Evolutionary conservation across 2,329 filamentous ascomycete species (phyloP).

Genomic region (Xylaria sp.): DNA sequence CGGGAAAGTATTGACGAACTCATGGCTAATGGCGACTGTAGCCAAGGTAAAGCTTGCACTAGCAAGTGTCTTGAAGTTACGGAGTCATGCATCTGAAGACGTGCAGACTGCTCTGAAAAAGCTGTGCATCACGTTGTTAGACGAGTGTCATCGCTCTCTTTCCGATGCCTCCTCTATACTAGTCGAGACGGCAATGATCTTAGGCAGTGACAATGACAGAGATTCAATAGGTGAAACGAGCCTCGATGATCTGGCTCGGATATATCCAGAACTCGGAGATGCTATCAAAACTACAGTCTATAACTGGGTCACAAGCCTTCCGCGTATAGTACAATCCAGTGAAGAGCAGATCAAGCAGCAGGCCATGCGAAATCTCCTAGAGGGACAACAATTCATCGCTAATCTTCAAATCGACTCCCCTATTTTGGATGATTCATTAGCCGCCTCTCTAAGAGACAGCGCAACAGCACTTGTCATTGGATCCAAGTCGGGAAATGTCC

Average conservation of each 20-base stretch:
- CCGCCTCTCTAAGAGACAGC: conserved; percentile 78
- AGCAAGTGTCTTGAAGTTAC: conserved; percentile 78
- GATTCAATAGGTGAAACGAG: conserved; percentile 56
- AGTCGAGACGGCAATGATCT: conserved; percentile 81
- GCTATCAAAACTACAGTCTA: conserved; percentile 77
- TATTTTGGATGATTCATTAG: conserved; percentile 73
- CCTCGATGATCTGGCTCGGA: conserved; percentile 69
- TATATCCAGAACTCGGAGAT: conserved; percentile 70
- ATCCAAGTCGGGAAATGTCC: conserved; percentile 47
- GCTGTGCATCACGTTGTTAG: conserved; percentile 78
- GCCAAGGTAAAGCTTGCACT: conserved; percentile 86
- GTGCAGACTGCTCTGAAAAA: conserved; percentile 74
- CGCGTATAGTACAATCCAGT: conserved; percentile 82
- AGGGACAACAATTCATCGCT: conserved; percentile 73
- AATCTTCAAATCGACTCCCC: conserved; percentile 71
- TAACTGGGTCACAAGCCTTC: conserved; percentile 82
- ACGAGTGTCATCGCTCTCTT: conserved; percentile 81
- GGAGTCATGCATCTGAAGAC: conserved; percentile 73
- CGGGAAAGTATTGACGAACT: conserved; percentile 55
- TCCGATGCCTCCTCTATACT: conserved; percentile 75
- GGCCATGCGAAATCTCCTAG: conserved; percentile 79
- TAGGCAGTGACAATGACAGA: conserved; percentile 65
- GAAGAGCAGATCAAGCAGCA: conserved; percentile 81
- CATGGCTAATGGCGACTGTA: conserved; percentile 83
- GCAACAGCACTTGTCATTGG: conserved; percentile 60